These are phyloP conservation scores for Herpotrichia juniperi DNA, from an alignment of 2,329 filamentous ascomycete species.

Conservation along the genomic window DNA sequence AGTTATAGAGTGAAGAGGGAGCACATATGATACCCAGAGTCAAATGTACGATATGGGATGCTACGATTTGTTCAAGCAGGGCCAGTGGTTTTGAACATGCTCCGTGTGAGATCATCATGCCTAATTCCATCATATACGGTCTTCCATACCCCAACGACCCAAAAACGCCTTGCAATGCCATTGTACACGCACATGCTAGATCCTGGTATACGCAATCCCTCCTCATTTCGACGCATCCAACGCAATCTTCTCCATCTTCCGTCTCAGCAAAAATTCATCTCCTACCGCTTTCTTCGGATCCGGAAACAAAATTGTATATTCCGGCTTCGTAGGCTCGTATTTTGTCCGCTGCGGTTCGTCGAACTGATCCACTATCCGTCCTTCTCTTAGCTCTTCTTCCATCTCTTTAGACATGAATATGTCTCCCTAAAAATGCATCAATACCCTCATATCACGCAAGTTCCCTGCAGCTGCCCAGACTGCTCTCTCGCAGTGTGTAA, in stretches of 20 bases:
- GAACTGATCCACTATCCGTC: neutral
- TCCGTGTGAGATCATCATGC: too few species aligned
- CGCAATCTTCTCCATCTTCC: constrained; percentile 10
- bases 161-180: constrained; percentile 13
- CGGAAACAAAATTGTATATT: neutral
- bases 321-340: neutral
- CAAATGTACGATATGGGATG: constrained; percentile 23
- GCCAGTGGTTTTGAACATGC: neutral
- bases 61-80: neutral
- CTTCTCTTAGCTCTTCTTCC: neutral
- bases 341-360: constrained; percentile 53
- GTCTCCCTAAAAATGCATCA: constrained; percentile 69
- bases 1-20: constrained; percentile 3
- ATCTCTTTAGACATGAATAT: neutral
- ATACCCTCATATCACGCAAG: constrained; percentile 27
- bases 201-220: neutral
- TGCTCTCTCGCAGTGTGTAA: too few species aligned
- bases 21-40: constrained; percentile 29
- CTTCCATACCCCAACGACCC: too few species aligned
- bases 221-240: constrained; percentile 8
- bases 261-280: constrained; percentile 56
- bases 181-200: constrained; percentile 15
- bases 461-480: too few species aligned
- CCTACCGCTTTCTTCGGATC: neutral
- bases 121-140: too few species aligned